phyloP scores from a whole-genome alignment of 257 asterid genomes.

The Phtheirospermum japonicum region DNA sequence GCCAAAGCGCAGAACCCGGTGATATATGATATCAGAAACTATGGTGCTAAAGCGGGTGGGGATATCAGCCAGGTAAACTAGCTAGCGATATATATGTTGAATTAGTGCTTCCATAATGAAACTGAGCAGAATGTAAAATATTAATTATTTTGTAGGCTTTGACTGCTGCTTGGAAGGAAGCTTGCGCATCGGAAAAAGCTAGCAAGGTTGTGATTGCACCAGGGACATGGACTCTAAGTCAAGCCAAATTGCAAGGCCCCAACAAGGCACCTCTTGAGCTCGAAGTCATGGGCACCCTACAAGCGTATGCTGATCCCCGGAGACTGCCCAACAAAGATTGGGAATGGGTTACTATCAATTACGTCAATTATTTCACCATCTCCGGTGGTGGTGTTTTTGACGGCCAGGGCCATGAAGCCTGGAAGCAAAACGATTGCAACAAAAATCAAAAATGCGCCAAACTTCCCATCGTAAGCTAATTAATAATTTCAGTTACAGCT shows the following conservation, averaged over 20 bases:
- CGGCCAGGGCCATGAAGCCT: conserved; percentile 43
- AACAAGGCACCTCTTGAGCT: conserved; percentile 34
- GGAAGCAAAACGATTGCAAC: conserved; percentile 48
- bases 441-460: conserved; percentile 26
- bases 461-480: conserved; percentile 35
- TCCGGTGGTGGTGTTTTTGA: conserved; percentile 47
- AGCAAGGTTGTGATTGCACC: conserved; percentile 32
- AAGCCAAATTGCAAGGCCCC: conserved; percentile 20
- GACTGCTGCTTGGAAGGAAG: conserved; percentile 42
- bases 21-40: conserved; percentile 23
- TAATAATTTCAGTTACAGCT: not conserved
- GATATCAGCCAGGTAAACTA: conserved; percentile 25
- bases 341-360: conserved; percentile 45
- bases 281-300: conserved; percentile 36
- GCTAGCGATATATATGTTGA: no score
- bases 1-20: not conserved
- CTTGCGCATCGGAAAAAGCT: conserved; percentile 28
- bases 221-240: conserved; percentile 34
- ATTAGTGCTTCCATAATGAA: no score
- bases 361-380: conserved; percentile 39
- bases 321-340: conserved; percentile 18
- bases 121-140: no score
- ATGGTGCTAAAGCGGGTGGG: conserved; percentile 20
- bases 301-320: conserved; percentile 30
- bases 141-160: conserved; percentile 34